A percentile compares a stretch with the other conserved stretches of the same genome.
Conservation (phyloP, 2,329 filamentous ascomycete species). For the Geosmithia morbida region DNA sequence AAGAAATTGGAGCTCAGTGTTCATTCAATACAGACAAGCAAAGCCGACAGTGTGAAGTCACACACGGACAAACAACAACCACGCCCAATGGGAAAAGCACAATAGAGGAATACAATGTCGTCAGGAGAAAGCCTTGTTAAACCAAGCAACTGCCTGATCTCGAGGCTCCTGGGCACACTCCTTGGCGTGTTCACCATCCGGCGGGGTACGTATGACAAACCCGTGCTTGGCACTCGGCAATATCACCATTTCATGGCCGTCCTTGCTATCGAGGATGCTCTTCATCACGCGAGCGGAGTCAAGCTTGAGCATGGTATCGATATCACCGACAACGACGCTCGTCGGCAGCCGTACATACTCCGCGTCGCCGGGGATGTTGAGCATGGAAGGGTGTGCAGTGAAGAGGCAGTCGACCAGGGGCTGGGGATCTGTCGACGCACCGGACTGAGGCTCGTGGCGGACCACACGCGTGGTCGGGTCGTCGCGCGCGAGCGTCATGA, state of each 20-base stretch:
- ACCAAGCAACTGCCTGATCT: conserved; percentile 22
- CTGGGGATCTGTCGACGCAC: conserved; percentile 8
- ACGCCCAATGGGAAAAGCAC: neutral
- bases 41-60: neutral
- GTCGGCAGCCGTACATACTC: conserved; percentile 26
- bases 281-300: conserved; percentile 15
- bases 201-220: conserved; percentile 21
- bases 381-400: conserved; percentile 32
- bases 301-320: conserved; percentile 21
- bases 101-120: neutral
- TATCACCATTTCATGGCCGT: conserved; percentile 11
- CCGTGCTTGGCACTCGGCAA: conserved; percentile 23
- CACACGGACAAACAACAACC: neutral
- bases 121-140: conserved; percentile 5
- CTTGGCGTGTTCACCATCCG: conserved; percentile 16
- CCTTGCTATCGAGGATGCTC: conserved; percentile 14
- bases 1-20: neutral
- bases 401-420: conserved; percentile 33
- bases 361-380: conserved; percentile 29
- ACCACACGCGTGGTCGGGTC: conserved; percentile 10
- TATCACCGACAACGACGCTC: conserved; percentile 26
- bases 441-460: conserved; percentile 3
- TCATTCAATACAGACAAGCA: neutral
- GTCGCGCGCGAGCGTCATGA: conserved; percentile 21
- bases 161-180: conserved; percentile 21